Evolutionary conservation across 352 stramenopile species (phyloP), one percentile per base, ranked within the genome.

Genomic region (Globisporangium sylvaticum): DNA sequence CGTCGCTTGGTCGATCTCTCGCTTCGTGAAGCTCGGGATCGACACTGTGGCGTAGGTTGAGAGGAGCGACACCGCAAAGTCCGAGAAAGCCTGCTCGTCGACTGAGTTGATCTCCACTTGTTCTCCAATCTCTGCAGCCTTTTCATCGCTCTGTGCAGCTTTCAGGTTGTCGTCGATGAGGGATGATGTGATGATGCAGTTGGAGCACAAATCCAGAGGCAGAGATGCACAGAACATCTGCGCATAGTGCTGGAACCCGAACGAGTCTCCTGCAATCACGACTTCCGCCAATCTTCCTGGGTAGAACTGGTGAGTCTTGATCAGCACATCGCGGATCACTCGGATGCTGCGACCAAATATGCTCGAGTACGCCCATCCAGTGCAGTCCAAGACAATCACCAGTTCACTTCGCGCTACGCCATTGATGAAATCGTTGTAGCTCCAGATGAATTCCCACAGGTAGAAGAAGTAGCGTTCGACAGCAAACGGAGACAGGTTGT

Each of bases 391-490:
- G 8, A 82, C 39, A 1, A 82, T 3, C 9, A 74, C 62, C 1
- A 82, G 56, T n/a, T 81, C 62, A 20, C 73, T 82, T 29, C 72
- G 61, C 3, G 50, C 48, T 9, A 74, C 65, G 1, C 68, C 73
- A 58, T 79, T 61, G 29, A 71, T 50, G 9, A 74, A 32, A 39
- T 81, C 75, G 27, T 76, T 59, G 44, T 82, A 82, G 56, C 73
- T 82, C 75, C 75, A 82, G 32, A 82, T 80, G 53, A 77, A 82
- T 56, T 82, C 75, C 67, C 70, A 78, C n/a, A 82, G n/a, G 66
- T 77, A 82, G 42, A 82, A 42, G 53, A 80, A 80, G 42, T 78
- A 74, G 25, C 75, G 73, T 12, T 62, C 64, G 29, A 82, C 53
- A 27, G 78, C 69, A 55, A 73, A 76, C 27, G 53, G 54, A 4